These are phyloP conservation scores for Patellifolia procumbens DNA, from an alignment of 179 eudicot species.

Conservation along the genomic window DNA sequence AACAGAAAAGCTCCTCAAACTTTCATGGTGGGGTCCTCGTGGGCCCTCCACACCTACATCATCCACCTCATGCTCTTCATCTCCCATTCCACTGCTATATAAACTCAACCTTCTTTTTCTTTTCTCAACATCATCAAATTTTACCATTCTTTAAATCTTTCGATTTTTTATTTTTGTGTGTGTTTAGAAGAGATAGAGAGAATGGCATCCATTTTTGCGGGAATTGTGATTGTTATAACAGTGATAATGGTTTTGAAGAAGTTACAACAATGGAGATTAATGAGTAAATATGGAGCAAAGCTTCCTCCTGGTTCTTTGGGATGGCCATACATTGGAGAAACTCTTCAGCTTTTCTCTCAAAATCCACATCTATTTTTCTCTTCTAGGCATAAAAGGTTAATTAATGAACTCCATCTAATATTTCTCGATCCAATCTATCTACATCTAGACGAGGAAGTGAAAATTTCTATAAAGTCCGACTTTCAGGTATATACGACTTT, in stretches of 20 bases:
- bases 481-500: no score
- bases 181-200: not conserved
- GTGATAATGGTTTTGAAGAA: slow-evolving; percentile 6
- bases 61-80: not conserved
- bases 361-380: slow-evolving; percentile 45
- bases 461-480: no score
- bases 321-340: slow-evolving; percentile 58
- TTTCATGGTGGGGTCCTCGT: not conserved
- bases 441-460: no score
- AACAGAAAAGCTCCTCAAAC: not conserved
- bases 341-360: slow-evolving; percentile 50
- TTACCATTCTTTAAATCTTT: not conserved
- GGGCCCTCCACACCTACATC: not conserved
- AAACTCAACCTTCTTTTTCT: not conserved
- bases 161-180: not conserved
- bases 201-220: slow-evolving; percentile 16
- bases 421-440: no score
- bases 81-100: not conserved
- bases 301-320: slow-evolving; percentile 63
- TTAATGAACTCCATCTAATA: not conserved
- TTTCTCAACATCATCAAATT: not conserved
- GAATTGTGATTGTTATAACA: not conserved
- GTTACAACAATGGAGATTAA: slow-evolving; percentile 20
- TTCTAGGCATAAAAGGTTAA: slow-evolving; percentile 43
- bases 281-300: slow-evolving; percentile 22